phyloP scores from a whole-genome alignment of 2,329 filamentous ascomycete genomes.

The Thelonectria olida region DNA sequence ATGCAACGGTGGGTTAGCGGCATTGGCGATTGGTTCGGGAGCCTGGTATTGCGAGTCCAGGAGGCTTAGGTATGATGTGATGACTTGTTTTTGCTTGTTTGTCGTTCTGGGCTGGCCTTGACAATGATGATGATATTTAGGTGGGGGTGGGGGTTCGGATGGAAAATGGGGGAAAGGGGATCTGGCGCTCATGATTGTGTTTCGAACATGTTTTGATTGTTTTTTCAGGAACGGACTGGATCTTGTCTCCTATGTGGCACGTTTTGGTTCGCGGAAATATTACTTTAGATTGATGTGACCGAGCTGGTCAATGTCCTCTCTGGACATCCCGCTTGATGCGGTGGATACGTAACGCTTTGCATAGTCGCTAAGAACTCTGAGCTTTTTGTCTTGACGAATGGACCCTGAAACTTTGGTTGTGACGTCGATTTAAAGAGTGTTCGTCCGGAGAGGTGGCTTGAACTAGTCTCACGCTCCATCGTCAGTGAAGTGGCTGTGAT shows the following conservation, averaged over 20 bases:
- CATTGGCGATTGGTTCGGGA: constrained; percentile 15
- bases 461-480: too few species aligned
- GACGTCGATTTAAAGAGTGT: background rate
- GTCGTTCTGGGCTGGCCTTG: constrained; percentile 19
- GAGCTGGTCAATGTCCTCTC: constrained; percentile 7
- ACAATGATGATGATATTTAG: constrained; percentile 22
- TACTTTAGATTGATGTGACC: constrained; percentile 18
- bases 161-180: constrained; percentile 16
- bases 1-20: constrained; percentile 21
- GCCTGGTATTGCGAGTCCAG: constrained; percentile 10
- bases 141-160: constrained; percentile 30
- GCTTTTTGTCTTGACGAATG: background rate
- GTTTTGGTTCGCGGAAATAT: constrained; percentile 20
- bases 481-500: too few species aligned
- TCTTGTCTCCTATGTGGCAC: constrained; percentile 22
- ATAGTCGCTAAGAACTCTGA: constrained; percentile 13
- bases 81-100: constrained; percentile 19
- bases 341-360: constrained; percentile 4
- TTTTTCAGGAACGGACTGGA: constrained; percentile 27
- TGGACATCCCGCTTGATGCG: constrained; percentile 24
- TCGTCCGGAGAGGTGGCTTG: background rate
- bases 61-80: constrained; percentile 25
- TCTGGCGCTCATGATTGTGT: constrained; percentile 26
- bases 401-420: background rate
- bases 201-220: constrained; percentile 4